Evolutionary conservation across 225 moss, liverwort and hornwort genomes (phyloP).

Genomic region (Pseudoscleropodium purum): DNA sequence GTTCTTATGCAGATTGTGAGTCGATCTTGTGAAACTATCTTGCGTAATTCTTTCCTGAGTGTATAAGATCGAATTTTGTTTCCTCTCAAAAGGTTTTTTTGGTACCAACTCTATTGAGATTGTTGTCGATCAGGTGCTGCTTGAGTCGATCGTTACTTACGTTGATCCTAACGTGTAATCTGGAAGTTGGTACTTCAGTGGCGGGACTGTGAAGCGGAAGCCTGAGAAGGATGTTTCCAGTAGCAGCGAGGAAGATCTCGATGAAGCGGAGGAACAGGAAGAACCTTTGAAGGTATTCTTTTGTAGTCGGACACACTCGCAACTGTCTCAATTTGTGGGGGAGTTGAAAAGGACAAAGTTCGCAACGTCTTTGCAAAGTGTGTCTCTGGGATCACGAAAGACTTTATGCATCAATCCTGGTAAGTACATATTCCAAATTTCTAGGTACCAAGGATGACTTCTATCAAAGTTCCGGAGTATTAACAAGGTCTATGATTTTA

Average conservation of each 20-base stretch:
- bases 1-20: background rate
- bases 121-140: background rate
- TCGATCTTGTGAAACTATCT: background rate
- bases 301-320: slow-evolving; percentile 97
- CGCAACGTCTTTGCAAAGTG: slow-evolving; percentile 60
- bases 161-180: background rate
- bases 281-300: slow-evolving; percentile 89
- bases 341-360: slow-evolving; percentile 80
- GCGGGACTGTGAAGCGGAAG: slow-evolving; percentile 52
- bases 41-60: background rate
- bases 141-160: background rate
- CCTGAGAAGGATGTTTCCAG: slow-evolving; percentile 22
- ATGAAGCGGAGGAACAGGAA: slow-evolving; percentile 49
- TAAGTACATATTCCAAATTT: slow-evolving; percentile 7
- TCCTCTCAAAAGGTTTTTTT: background rate
- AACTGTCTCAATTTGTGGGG: slow-evolving; percentile 91
- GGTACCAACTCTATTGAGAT: background rate
- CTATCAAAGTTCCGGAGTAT: background rate
- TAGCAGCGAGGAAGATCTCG: slow-evolving; percentile 53
- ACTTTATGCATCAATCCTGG: slow-evolving; percentile 91
- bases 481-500: background rate
- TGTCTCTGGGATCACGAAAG: slow-evolving; percentile 82
- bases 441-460: background rate
- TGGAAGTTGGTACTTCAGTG: slow-evolving; percentile 20
- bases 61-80: background rate